These are phyloP conservation scores for Acacia confusa DNA, from an alignment of 306 rosid species.

Conservation along the genomic window DNA sequence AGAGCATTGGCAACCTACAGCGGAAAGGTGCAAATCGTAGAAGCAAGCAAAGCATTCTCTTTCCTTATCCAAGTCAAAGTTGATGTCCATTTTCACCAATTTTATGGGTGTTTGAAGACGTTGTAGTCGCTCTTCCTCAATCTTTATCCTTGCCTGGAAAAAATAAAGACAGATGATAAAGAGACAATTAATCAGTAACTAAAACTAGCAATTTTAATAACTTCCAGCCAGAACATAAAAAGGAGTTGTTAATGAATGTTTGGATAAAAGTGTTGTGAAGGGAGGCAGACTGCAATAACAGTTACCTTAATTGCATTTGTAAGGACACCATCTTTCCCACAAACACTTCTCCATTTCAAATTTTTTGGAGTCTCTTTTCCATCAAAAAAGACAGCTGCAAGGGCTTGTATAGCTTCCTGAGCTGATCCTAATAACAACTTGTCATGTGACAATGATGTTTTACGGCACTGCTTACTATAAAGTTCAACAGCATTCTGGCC, in stretches of 20 bases:
- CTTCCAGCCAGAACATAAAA: neutral
- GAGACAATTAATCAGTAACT: conserved; percentile 20
- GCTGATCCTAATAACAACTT: conserved; percentile 84
- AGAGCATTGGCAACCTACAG: conserved; percentile 60
- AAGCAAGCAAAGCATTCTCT: conserved; percentile 69
- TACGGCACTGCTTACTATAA: conserved; percentile 77
- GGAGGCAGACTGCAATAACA: neutral
- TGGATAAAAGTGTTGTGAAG: conserved; percentile 9
- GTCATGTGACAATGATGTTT: conserved; percentile 93
- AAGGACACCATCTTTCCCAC: conserved; percentile 85
- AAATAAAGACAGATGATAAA: neutral
- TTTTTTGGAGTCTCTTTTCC: conserved; percentile 55
- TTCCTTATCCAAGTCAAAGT: conserved; percentile 53
- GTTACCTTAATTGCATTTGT: conserved; percentile 77
- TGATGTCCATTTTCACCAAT: conserved; percentile 56
- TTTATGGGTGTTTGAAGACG: conserved; percentile 47
- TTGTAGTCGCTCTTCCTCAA: conserved; percentile 56
- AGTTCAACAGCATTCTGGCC: conserved; percentile 95
- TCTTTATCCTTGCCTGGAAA: conserved; percentile 50
- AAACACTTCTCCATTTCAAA: conserved; percentile 58
- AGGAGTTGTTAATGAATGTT: conserved; percentile 3
- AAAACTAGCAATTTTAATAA: neutral
- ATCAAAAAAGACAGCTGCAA: conserved; percentile 38
- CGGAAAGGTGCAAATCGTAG: conserved; percentile 64
- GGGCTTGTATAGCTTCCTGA: conserved; percentile 64